Evolutionary conservation across 768 basidiomycete genomes (phyloP), one percentile per base, ranked within the genome.

Genomic region (Filobasidium wieringae): DNA sequence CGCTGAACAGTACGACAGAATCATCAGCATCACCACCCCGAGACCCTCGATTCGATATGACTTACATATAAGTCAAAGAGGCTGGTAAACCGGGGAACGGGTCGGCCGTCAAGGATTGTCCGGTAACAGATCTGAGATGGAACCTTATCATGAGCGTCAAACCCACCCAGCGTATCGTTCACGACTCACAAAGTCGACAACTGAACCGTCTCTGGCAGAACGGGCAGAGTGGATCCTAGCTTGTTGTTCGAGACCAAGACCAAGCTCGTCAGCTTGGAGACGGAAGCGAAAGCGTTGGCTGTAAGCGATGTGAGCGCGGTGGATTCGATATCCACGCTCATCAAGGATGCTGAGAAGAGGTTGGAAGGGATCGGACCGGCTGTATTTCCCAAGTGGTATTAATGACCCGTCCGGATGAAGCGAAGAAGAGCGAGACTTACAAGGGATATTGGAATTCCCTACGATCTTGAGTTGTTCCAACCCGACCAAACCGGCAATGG

Each of bases 21-120:
- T 2, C 26, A 39, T 24, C 39, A 50, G 11, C 22, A 50, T 4
- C 26, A 19, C 11, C 17, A 7, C 22, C 8, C 5, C 17, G 15
- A 7, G 6, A 9, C 29, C 5, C 1, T 29, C 2, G 3, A 51
- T 49, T 9, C 11, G 11, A 11, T 22, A 1, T n/a, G 54, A 32
- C 65, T 59, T 47, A 74, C 72, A 74, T 61, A 45, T 72, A 74
- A 11, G 67, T 72, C 39, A 74, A 40, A 4, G 57, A 61, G 19
- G 37, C 52, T 6, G 73, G 71, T 32, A 72, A 45, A 5, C 51
- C 57, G 7, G 49, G 58, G 12, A 62, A 53, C n/a, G 63, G 64
- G 17, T 63, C 59, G 34, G 63, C 66, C 17, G 54, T 52, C 17
- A 74, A 41, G 1, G 64, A 59, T 54, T 75, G 74, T 1, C 70